phyloP scores from a whole-genome alignment of 139 green algal species.

The Volvox africanus region DNA sequence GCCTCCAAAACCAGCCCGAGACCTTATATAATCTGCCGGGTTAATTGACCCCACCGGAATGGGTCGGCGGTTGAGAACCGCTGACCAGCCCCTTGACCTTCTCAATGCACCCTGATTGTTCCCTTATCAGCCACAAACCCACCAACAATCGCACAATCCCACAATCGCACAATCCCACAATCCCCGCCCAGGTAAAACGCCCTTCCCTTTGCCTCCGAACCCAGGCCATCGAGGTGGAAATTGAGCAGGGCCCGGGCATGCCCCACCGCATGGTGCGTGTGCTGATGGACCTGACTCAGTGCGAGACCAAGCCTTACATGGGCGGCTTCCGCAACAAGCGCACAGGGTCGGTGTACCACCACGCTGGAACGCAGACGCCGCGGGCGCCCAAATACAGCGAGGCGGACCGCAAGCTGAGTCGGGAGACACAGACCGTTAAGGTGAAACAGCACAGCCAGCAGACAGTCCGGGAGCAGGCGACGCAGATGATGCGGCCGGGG shows the following conservation, averaged over 20 bases:
- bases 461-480: slow-evolving; percentile 73
- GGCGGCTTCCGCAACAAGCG: slow-evolving; percentile 81
- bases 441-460: slow-evolving; percentile 54
- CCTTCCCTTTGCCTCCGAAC: no score
- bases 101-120: no score
- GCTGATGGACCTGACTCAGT: slow-evolving; percentile 65
- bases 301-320: slow-evolving; percentile 71
- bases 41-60: no score
- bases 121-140: no score
- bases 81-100: no score
- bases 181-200: no score
- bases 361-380: slow-evolving; percentile 77
- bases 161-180: no score
- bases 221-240: slow-evolving; percentile 74
- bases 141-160: no score
- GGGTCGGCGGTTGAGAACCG: no score
- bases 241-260: slow-evolving; percentile 64
- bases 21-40: no score
- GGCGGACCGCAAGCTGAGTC: slow-evolving; percentile 67
- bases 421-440: slow-evolving; percentile 78
- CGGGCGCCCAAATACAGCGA: slow-evolving; percentile 56
- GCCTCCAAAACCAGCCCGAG: no score
- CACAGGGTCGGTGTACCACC: slow-evolving; percentile 76
- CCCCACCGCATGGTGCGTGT: slow-evolving; percentile 68
- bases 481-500: slow-evolving; percentile 83